Evolutionary conservation across 352 stramenopile species (phyloP).

Genomic region (Thalassiosira allenii): DNA sequence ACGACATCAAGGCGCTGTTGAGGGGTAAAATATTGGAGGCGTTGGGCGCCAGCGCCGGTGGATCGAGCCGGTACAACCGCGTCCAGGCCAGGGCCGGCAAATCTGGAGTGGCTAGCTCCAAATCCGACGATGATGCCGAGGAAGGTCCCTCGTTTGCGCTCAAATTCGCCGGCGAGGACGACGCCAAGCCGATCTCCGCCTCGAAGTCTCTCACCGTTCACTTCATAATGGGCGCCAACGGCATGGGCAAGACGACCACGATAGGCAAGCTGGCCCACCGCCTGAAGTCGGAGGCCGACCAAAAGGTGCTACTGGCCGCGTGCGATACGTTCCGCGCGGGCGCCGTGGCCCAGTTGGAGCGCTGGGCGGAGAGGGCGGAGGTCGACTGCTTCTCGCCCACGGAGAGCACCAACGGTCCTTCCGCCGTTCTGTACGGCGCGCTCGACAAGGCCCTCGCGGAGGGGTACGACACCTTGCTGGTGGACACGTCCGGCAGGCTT

Average conservation of each 20-base stretch:
- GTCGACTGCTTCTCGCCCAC: conserved; percentile 84
- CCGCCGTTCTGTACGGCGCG: conserved; percentile 80
- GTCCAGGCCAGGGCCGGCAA: conserved; percentile 5
- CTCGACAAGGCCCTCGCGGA: conserved; percentile 80
- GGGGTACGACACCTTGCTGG: conserved; percentile 87
- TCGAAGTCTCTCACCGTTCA: conserved; percentile 79
- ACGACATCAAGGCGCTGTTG: conserved; percentile 87
- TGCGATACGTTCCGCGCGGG: conserved; percentile 87
- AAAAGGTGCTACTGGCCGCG: conserved; percentile 87
- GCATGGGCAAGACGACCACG: conserved; percentile 87
- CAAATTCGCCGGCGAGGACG: conserved; percentile 55
- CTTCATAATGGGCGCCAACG: conserved; percentile 89
- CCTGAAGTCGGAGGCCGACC: conserved; percentile 78
- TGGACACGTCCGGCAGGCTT: conserved; percentile 87
- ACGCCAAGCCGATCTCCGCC: conserved; percentile 31
- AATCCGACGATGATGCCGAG: background rate
- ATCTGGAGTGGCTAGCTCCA: background rate
- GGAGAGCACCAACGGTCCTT: conserved; percentile 65
- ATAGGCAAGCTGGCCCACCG: conserved; percentile 88
- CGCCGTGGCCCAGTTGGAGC: conserved; percentile 87
- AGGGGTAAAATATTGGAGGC: conserved; percentile 86
- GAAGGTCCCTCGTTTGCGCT: conserved; percentile 54
- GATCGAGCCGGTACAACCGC: conserved; percentile 12
- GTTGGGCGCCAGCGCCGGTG: conserved; percentile 41
- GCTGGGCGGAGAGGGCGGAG: conserved; percentile 84